These are phyloP conservation scores for Haematococcus lacustris DNA, from an alignment of 139 green algal genomes.

Conservation along the genomic window DNA sequence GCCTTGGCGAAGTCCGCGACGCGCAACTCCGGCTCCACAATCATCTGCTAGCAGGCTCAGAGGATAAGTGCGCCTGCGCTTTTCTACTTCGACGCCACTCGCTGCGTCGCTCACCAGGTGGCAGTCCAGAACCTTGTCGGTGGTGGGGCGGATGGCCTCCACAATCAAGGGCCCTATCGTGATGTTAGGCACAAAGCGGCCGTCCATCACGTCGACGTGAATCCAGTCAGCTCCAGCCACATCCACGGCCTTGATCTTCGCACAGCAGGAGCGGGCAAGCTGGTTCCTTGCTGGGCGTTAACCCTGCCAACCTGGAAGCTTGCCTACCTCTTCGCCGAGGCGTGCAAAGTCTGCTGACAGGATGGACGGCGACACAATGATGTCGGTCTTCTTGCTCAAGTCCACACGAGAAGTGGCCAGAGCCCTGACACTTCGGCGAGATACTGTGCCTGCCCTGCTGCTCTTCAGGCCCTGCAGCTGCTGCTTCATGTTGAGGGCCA, in stretches of 20 bases:
- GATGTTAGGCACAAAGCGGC: slow-evolving; percentile 98
- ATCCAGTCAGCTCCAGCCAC: slow-evolving; percentile 93
- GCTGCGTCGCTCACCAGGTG: slow-evolving; percentile 84
- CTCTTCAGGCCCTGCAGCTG: background rate
- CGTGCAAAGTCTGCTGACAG: slow-evolving; percentile 92
- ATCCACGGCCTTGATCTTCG: slow-evolving; percentile 86
- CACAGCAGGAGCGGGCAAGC: too few species aligned
- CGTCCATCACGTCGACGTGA: slow-evolving; percentile 95
- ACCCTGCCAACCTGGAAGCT: too few species aligned
- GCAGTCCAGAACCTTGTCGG: slow-evolving; percentile 89
- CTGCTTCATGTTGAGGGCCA: slow-evolving; percentile 1
- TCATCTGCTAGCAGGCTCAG: too few species aligned
- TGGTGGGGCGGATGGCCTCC: slow-evolving; percentile 89
- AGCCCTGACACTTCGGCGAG: background rate
- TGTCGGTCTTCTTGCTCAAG: slow-evolving; percentile 54
- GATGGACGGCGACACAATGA: slow-evolving; percentile 92
- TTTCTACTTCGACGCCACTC: too few species aligned
- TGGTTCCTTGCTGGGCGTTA: too few species aligned
- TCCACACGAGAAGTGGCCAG: slow-evolving; percentile 39
- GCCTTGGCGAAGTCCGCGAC: slow-evolving; percentile 94
- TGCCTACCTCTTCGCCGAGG: slow-evolving; percentile 89
- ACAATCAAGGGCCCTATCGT: slow-evolving; percentile 97
- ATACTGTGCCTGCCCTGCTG: background rate
- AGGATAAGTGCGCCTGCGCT: too few species aligned
- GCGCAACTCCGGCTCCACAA: slow-evolving; percentile 96